These are phyloP conservation scores for Mycena indigotica DNA, from an alignment of 768 basidiomycete genomes.

Conservation along the genomic window DNA sequence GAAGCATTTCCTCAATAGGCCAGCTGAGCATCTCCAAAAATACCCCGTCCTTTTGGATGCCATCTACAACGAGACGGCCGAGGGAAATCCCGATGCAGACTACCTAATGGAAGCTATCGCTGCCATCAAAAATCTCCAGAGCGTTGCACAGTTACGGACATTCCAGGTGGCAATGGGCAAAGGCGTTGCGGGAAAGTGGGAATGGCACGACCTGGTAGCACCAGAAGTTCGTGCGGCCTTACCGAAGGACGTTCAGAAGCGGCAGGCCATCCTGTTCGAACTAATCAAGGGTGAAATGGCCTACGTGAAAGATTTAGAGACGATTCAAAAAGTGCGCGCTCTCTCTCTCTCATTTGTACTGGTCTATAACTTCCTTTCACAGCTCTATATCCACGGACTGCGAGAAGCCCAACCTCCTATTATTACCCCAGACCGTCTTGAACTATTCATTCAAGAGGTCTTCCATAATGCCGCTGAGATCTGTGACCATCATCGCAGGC, in stretches of 20 bases:
- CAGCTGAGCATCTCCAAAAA: conserved; percentile 79
- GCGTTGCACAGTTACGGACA: conserved; percentile 78
- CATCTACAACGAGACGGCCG: conserved; percentile 78
- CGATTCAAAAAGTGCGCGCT: conserved; percentile 67
- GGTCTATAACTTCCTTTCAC: too few relatives aligned
- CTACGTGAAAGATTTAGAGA: conserved; percentile 90
- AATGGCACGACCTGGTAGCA: conserved; percentile 88
- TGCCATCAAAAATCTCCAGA: conserved; percentile 81
- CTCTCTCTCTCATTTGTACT: background rate
- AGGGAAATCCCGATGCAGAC: conserved; percentile 80
- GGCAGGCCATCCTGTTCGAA: conserved; percentile 91
- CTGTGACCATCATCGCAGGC: conserved; percentile 67
- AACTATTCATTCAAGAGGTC: conserved; percentile 80
- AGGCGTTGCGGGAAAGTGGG: conserved; percentile 77
- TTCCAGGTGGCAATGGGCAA: conserved; percentile 91
- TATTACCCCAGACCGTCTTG: conserved; percentile 68
- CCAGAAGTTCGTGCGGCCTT: conserved; percentile 62
- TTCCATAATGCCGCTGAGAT: conserved; percentile 88
- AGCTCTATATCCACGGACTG: conserved; percentile 85
- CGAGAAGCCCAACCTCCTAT: conserved; percentile 75
- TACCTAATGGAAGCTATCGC: conserved; percentile 82
- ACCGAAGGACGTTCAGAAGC: conserved; percentile 76
- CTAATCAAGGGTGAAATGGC: conserved; percentile 95
- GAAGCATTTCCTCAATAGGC: conserved; percentile 80
- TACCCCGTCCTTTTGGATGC: conserved; percentile 86